These are phyloP conservation scores for Russula griseocarnosa DNA, from an alignment of 768 basidiomycete species.

Conservation along the genomic window DNA sequence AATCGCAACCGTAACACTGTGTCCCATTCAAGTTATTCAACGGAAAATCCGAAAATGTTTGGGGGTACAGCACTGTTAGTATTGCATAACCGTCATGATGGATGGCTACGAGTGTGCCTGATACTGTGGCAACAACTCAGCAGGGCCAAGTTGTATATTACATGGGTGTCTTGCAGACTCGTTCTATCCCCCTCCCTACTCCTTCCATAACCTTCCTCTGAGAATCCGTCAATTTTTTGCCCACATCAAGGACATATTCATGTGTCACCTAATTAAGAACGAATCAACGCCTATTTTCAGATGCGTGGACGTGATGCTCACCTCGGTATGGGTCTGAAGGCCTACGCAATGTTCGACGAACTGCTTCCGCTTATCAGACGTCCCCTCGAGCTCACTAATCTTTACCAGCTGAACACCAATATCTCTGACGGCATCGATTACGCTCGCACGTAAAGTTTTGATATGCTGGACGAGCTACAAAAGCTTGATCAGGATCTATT, in stretches of 20 bases:
- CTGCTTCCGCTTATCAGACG: conserved; percentile 48
- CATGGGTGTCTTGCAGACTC: conserved; percentile 42
- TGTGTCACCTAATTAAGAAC: conserved; percentile 49
- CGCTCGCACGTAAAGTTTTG: conserved; percentile 57
- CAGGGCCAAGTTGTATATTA: conserved; percentile 8
- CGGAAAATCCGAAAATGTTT: background rate
- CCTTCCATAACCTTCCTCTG: conserved; percentile 71
- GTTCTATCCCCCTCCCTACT: conserved; percentile 63
- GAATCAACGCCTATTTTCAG: background rate
- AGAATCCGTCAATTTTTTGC: conserved; percentile 64
- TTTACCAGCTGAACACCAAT: conserved; percentile 53
- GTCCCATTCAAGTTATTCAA: too few relatives aligned
- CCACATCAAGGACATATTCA: conserved; percentile 57
- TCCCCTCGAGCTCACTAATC: conserved; percentile 49
- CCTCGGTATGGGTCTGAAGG: conserved; percentile 38
- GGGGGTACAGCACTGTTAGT: background rate
- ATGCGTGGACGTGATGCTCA: conserved; percentile 27
- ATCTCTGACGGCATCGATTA: conserved; percentile 48
- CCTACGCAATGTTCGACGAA: conserved; percentile 50
- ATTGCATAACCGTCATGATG: background rate
- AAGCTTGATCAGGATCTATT: conserved; percentile 10
- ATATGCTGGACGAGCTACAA: conserved; percentile 61
- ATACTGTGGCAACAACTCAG: background rate
- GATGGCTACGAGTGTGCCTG: background rate
- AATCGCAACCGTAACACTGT: too few relatives aligned